Conservation (phyloP, 2,329 filamentous ascomycete genomes). For the Aquanectria penicillioides region DNA sequence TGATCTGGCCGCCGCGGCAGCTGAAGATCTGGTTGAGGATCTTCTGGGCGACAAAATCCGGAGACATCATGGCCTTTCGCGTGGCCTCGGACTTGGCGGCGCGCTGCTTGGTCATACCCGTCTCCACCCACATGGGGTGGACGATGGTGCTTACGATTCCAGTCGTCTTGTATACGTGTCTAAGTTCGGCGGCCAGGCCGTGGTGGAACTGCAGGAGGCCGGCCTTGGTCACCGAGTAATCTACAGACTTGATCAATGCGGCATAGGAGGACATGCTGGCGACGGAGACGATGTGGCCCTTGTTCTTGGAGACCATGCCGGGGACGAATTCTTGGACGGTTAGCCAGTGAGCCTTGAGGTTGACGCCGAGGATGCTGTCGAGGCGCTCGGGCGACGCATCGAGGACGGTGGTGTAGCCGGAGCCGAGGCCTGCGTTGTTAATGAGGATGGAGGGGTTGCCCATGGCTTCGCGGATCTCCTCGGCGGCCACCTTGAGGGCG, state of each 20-base stretch:
- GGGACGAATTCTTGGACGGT: constrained; percentile 74
- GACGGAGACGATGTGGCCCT: constrained; percentile 78
- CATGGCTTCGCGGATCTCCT: constrained; percentile 52
- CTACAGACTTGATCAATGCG: constrained; percentile 68
- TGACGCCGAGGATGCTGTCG: constrained; percentile 74
- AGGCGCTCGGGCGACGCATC: constrained; percentile 64
- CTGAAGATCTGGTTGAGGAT: constrained; percentile 57
- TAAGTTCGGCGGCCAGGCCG: constrained; percentile 65
- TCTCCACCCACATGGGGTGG: constrained; percentile 65
- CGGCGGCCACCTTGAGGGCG: constrained; percentile 55
- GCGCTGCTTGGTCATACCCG: no score
- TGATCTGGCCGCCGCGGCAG: constrained; percentile 56
- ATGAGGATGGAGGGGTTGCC: constrained; percentile 75
- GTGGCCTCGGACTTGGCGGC: constrained; percentile 52
- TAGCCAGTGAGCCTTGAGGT: constrained; percentile 72
- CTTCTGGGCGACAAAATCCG: constrained; percentile 42
- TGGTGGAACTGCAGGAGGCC: constrained; percentile 75
- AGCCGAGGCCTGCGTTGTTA: constrained; percentile 77
- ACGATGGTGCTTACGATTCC: constrained; percentile 72
- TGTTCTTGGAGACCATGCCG: constrained; percentile 68
- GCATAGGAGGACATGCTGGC: constrained; percentile 72
- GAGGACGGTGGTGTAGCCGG: constrained; percentile 68
- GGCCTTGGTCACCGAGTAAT: constrained; percentile 74
- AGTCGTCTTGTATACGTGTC: constrained; percentile 67
- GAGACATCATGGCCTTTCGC: constrained; percentile 38